phyloP scores from a whole-genome alignment of 23 red algal species.

The Cyanidium caldarium region DNA sequence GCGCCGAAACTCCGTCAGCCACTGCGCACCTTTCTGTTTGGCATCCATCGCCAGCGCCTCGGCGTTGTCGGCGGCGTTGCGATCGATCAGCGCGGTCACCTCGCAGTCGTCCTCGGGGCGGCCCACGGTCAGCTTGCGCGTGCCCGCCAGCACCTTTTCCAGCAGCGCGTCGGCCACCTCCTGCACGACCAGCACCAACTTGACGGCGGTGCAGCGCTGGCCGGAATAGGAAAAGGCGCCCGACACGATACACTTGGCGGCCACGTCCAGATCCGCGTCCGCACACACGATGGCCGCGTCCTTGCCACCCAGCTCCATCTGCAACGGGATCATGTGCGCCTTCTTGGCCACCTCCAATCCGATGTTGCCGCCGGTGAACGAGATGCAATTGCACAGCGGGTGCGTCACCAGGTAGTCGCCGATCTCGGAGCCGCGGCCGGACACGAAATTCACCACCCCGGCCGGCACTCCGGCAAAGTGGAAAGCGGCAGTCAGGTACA shows the following conservation, averaged over 20 bases:
- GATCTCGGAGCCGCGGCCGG: conserved; percentile 22
- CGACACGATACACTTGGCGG: conserved; percentile 13
- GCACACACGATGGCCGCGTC: conserved; percentile 23
- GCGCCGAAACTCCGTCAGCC: background rate
- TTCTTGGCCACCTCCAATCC: conserved; percentile 23
- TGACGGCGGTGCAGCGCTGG: conserved; percentile 33
- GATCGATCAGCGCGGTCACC: conserved; percentile 14
- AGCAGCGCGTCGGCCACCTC: conserved; percentile 13
- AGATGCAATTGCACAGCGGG: conserved; percentile 9
- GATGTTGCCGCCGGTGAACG: conserved; percentile 20
- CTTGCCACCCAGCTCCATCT: conserved; percentile 39
- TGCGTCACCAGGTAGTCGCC: conserved; percentile 17
- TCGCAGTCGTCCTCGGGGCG: conserved; percentile 22
- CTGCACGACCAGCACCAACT: conserved; percentile 17
- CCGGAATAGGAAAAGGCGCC: conserved; percentile 29
- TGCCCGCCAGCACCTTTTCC: conserved; percentile 8
- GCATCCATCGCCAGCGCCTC: conserved; percentile 8
- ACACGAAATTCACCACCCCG: conserved; percentile 15
- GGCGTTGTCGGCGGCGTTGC: conserved; percentile 9
- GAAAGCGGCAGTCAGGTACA: conserved; percentile 17
- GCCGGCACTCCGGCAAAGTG: conserved; percentile 16
- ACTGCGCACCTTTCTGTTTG: conserved; percentile 2
- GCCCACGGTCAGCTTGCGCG: conserved; percentile 8
- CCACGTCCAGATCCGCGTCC: conserved; percentile 21
- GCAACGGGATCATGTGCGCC: conserved; percentile 24